Evolutionary conservation across 352 stramenopile species (phyloP), one percentile per base, ranked within the genome.

Genomic region (Phytophthora pluvialis): DNA sequence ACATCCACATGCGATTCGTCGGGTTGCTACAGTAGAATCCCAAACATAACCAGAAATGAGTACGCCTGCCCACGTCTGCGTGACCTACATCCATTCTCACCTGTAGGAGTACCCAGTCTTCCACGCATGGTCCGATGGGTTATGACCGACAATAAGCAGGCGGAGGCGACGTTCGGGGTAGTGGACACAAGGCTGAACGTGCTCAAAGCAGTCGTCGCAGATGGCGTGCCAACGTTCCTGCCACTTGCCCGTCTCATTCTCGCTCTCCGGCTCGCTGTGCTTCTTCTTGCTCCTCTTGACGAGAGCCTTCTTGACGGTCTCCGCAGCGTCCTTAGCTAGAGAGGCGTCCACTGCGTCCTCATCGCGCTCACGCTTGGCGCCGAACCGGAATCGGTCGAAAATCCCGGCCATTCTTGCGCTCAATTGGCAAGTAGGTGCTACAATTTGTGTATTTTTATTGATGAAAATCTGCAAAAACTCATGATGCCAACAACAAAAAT

Each of bases 71-170:
- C 26, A 39, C 9, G 11, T 40, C 38, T 31, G 21, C 21, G 21
- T 21, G 21, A 21, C 3, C 15, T 12, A 32, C 29, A 43, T 16
- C 16, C 16, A 15, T 28, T 35, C 21, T 53, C 18, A 85, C 79
- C 72, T 90, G 72, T 91, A 91, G 2, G 76, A 89, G 55, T 77
- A 90, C 11, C 80, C 80, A 46, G 67, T 75, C 65, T 81, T 72
- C 89, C 90, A 97, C n/a, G 90, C 90, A 77, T 97, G 87, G 33
- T 96, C 86, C 0, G 88, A 96, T 8, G 90, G 90, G 50, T 97
- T 97, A 72, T 97, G 89, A 0, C 90, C 90, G 1, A 96, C 83
- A 56, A 97, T 85, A 38, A 97, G 73, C 33, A 97, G 64, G 7
- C 84, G 80, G 33, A 97, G 73, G 18, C 83, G 78, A 5, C 55